phyloP scores from a whole-genome alignment of 441 rosid genomes.

The Brassica balearica region DNA sequence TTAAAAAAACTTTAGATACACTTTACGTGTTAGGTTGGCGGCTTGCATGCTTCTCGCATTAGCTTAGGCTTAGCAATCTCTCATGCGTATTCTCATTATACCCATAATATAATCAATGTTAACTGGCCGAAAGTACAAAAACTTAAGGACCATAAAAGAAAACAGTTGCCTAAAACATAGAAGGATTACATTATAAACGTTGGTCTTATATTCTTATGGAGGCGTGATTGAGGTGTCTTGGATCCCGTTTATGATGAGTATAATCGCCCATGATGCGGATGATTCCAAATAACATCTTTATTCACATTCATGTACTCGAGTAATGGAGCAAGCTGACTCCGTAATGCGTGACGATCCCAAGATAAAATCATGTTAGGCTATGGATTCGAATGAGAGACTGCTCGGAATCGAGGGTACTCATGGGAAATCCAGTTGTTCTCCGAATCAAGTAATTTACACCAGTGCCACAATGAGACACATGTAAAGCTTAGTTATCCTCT shows the following conservation, averaged over 20 bases:
- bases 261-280: not conserved
- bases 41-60: slow-evolving; percentile 43
- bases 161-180: not conserved
- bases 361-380: not conserved
- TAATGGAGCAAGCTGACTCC: not conserved
- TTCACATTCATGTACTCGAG: not conserved
- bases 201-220: not conserved
- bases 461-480: not conserved
- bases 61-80: slow-evolving; percentile 24
- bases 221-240: not conserved
- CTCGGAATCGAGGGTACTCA: not conserved
- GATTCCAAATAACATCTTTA: not conserved
- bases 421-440: not conserved
- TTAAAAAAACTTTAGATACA: not conserved
- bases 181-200: not conserved
- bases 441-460: not conserved
- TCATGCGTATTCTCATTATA: slow-evolving; percentile 8
- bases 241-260: not conserved
- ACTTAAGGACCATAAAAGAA: not conserved
- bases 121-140: not conserved
- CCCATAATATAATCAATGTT: not conserved
- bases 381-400: not conserved
- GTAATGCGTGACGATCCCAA: not conserved
- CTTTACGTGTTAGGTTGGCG: slow-evolving; percentile 36
- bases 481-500: not conserved